Conservation (phyloP, 768 basidiomycete genomes). For the Naganishia friedmannii region DNA sequence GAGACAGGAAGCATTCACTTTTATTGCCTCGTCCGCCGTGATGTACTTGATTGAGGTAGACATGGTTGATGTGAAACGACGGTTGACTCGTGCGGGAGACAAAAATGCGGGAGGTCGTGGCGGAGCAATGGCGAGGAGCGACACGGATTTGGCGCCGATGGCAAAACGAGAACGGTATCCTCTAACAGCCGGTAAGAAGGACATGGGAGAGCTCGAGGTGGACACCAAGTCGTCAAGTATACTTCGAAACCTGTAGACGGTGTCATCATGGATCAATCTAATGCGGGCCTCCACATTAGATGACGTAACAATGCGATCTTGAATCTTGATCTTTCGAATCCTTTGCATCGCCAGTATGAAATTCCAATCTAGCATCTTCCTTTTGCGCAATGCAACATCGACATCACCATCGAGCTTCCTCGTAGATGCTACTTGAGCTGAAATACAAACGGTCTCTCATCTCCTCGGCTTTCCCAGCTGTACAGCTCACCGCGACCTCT, state of each 20-base stretch:
- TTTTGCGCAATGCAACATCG: neutral
- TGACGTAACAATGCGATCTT: neutral
- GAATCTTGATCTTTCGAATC: too few relatives aligned
- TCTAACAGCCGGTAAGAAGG: neutral
- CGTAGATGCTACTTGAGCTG: neutral
- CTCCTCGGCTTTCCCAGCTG: neutral
- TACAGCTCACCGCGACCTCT: neutral
- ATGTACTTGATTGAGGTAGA: slow-evolving; percentile 43
- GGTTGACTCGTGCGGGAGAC: neutral
- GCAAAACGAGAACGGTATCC: neutral
- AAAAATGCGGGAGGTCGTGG: neutral
- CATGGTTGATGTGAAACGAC: slow-evolving; percentile 34
- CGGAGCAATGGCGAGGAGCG: neutral
- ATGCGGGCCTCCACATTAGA: neutral
- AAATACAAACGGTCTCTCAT: neutral
- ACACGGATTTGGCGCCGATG: neutral
- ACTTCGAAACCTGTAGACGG: too few relatives aligned
- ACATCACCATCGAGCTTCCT: neutral
- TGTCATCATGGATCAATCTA: neutral
- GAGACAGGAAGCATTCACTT: slow-evolving; percentile 32
- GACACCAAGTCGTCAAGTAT: too few relatives aligned
- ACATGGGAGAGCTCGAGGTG: neutral
- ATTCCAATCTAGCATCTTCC: too few relatives aligned
- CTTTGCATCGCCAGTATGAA: too few relatives aligned
- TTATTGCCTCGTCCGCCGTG: slow-evolving; percentile 46